Base-by-base conservation (phyloP, 345 rosid genomes). In the Eucalyptus pauciflora region DNA sequence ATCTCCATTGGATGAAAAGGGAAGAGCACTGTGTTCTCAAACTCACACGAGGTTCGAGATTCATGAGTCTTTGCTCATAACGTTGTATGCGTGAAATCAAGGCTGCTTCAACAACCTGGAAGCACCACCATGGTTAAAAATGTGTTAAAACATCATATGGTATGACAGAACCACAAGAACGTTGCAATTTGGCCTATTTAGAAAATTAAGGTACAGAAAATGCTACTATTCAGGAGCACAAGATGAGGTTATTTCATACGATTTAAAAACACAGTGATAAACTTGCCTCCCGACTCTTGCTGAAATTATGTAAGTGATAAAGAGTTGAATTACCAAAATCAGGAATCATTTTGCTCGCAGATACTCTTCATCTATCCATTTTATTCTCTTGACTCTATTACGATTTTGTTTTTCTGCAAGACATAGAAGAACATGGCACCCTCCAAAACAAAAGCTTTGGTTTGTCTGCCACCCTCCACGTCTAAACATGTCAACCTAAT, bases 1-100 rank as follows among this genome's bases (percentile, higher is more conserved):
- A 89, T 62, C 76, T 86, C 86, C 64, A 81, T 89, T 80, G 18
- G 50, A 87, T 45, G 69, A 90, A 89, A 92, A 89, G 89, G 91
- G 94, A 94, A 76, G 83, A 41, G 95, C 95, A 91, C 93, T 92
- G 92, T 92, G 88, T 91, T 93, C 52, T 86, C 93, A 94, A 92
- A 96, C 99, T 98, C 96, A 98, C 99, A 94, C 98, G 97, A 86
- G 99, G 99, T 97, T 98, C 99, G 86, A 98, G 85, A 90, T 94
- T 58, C 96, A 96, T 94, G 69, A 98, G 93, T 90, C 93, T 94
- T 92, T 95, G 96, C 93, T 98, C 99, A 90, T 93, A 93, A 45
- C 94, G 96, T 56, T 98, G 99, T 86, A 95, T 94, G 91, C 99
- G 93, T 89, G 99, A 98, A 89, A 96, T 91, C 88, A 98, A 91